Percentiles rank a stretch among this genome's conserved stretches.
These are phyloP conservation scores for Jamesozyma lodderae DNA, from an alignment of 805 yeast species.

Conservation along the genomic window DNA sequence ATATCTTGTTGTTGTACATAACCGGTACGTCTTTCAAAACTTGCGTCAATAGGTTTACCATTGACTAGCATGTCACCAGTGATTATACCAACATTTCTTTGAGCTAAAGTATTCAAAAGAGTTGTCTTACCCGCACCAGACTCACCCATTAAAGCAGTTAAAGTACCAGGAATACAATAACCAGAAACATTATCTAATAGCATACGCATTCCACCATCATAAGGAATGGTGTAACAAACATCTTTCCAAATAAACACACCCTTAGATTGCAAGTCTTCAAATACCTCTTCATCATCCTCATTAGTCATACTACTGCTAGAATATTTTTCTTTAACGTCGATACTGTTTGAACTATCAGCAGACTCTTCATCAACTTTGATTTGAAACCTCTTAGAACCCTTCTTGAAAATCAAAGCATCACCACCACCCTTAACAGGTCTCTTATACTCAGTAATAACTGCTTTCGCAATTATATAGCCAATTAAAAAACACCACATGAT, in stretches of 20 bases:
- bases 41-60: constrained; percentile 43
- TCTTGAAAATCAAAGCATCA: constrained; percentile 40
- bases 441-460: constrained; percentile 20
- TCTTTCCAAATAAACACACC: constrained; percentile 65
- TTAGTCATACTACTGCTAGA: constrained; percentile 6
- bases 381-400: constrained; percentile 33
- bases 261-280: constrained; percentile 24
- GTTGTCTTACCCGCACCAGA: constrained; percentile 77
- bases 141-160: constrained; percentile 66
- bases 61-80: constrained; percentile 54
- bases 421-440: constrained; percentile 25
- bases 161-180: constrained; percentile 67
- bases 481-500: constrained; percentile 42
- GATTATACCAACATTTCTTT: constrained; percentile 57
- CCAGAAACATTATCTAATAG: constrained; percentile 58
- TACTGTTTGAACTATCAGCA: constrained; percentile 7
- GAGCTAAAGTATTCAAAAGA: constrained; percentile 53
- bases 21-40: constrained; percentile 51
- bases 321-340: constrained; percentile 9
- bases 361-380: constrained; percentile 14
- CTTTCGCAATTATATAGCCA: constrained; percentile 16
- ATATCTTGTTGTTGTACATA: constrained; percentile 69
- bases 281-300: constrained; percentile 5
- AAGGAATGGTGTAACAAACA: constrained; percentile 56
- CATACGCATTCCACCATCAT: constrained; percentile 45